Evolutionary conservation across 768 basidiomycete genomes (phyloP), one percentile per base, ranked within the genome.

Genomic region (Auriscalpium vulgare): DNA sequence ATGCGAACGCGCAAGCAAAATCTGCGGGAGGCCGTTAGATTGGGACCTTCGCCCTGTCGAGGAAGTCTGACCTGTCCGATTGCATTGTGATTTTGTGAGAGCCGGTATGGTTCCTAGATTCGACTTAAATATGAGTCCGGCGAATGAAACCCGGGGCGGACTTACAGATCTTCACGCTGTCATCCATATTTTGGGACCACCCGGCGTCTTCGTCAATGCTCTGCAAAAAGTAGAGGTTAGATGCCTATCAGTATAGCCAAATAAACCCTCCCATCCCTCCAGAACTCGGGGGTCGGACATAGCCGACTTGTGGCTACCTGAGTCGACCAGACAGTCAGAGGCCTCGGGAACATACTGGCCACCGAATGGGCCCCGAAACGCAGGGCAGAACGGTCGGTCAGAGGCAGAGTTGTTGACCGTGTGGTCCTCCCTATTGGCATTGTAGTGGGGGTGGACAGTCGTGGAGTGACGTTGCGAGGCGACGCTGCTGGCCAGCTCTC

Each of bases 31-130:
- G 23, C 13, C 14, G 21, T 21, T n/a, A 7, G n/a, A 53, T 59
- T 37, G 45, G 14, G n/a, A 43, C 10, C 49, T 37, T n/a, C 11
- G 17, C n/a, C n/a, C 47, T 43, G 14, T 34, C 36, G 48, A 49
- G n/a, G 43, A 14, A 23, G 34, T 65, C 75, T 59, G 63, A 84
- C 88, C 78, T 95, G 95, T 37, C 97, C 97, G 57, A 99, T 87
- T 21, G 95, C 95, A 69, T 99, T 99, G 73, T 98, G 67, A 99
- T 98, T 72, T 98, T 99, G 72, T 99, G 97, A 10, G 95, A 97
- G 14, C 97, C 97, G 0, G 97, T 98, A 68, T 98, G 95, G 69
- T 99, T 99, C 57, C 89, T 91, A 43, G 56, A 29, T 10, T 16
- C 16, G 21, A 57, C 34, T 49, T 56, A 59, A 63, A 49, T 38